Conservation (phyloP, 768 basidiomycete species). For the Lentinus tigrinus region DNA sequence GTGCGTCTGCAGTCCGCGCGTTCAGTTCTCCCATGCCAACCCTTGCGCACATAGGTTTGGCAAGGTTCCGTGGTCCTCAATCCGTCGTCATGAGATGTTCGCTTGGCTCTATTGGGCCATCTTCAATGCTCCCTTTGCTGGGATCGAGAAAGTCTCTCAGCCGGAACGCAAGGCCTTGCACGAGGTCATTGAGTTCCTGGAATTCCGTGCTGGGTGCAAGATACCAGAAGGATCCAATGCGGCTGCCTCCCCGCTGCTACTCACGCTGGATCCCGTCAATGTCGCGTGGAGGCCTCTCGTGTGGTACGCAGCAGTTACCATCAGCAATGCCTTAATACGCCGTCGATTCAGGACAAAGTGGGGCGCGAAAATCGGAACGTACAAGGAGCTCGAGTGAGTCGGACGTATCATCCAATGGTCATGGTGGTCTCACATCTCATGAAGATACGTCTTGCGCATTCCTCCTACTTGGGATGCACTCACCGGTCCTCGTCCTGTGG, state of each 20-base stretch:
- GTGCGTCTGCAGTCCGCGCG: slow-evolving; percentile 21
- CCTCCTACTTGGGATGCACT: slow-evolving; percentile 64
- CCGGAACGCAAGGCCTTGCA: slow-evolving; percentile 52
- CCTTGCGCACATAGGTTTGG: slow-evolving; percentile 59
- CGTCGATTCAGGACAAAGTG: slow-evolving; percentile 42
- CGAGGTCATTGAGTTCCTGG: slow-evolving; percentile 57
- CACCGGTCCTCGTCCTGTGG: slow-evolving; percentile 62
- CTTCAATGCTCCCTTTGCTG: slow-evolving; percentile 65
- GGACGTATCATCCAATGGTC: too few species aligned
- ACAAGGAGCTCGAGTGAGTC: slow-evolving; percentile 71
- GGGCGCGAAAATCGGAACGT: slow-evolving; percentile 42
- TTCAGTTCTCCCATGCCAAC: slow-evolving; percentile 1
- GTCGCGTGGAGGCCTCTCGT: slow-evolving; percentile 66
- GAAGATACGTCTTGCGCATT: slow-evolving; percentile 71
- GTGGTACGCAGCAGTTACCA: slow-evolving; percentile 55
- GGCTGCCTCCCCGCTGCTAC: slow-evolving; percentile 51
- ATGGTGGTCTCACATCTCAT: not conserved
- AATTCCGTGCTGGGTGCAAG: slow-evolving; percentile 67
- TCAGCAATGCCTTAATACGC: slow-evolving; percentile 48
- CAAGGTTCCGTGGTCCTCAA: slow-evolving; percentile 69
- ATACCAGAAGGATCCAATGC: slow-evolving; percentile 63
- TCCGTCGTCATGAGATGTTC: slow-evolving; percentile 60
- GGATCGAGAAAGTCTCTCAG: slow-evolving; percentile 44
- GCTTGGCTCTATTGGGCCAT: slow-evolving; percentile 85
- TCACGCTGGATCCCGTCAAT: slow-evolving; percentile 78